These are phyloP conservation scores for Immersiporthe knoxdaviesiana DNA, from an alignment of 2,329 filamentous ascomycete genomes.

Conservation along the genomic window DNA sequence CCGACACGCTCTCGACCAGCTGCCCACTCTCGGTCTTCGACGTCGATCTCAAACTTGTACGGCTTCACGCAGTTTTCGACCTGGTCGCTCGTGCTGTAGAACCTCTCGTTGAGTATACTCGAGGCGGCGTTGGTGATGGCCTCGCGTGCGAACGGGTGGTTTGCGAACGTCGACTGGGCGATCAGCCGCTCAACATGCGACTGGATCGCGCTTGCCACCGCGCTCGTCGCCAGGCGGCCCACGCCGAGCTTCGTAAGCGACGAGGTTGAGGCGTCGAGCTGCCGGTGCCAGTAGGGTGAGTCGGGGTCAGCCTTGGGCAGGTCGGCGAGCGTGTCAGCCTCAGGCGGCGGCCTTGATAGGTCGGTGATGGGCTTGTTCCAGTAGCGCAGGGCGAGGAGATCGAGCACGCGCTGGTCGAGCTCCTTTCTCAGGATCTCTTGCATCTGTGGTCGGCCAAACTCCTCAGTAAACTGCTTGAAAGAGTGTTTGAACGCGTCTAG, in stretches of 20 bases:
- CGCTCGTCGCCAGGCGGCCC: conserved; percentile 86
- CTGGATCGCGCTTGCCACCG: conserved; percentile 87
- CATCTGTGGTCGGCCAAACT: conserved; percentile 88
- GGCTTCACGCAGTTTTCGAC: conserved; percentile 99
- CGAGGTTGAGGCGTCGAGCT: conserved; percentile 89
- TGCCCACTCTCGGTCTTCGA: conserved; percentile 87
- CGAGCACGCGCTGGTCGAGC: conserved; percentile 91
- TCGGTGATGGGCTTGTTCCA: conserved; percentile 97
- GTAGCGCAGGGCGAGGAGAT: conserved; percentile 88
- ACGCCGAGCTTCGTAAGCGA: conserved; percentile 93
- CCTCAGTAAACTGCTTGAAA: conserved; percentile 90
- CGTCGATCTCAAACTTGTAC: conserved; percentile 96
- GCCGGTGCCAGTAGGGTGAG: conserved; percentile 88
- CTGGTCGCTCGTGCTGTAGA: conserved; percentile 96
- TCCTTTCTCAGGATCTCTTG: conserved; percentile 87
- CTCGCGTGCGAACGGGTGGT: conserved; percentile 88
- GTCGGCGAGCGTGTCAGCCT: conserved; percentile 73
- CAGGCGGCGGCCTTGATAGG: conserved; percentile 66
- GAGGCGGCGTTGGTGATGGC: conserved; percentile 92
- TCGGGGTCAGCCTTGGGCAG: conserved; percentile 85
- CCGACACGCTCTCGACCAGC: conserved; percentile 83
- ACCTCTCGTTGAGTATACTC: conserved; percentile 87
- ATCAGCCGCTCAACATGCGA: conserved; percentile 80
- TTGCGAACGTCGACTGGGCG: conserved; percentile 78
- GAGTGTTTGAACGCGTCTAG: conserved; percentile 96